Evolutionary conservation across 2,329 filamentous ascomycete genomes (phyloP), one percentile per base, ranked within the genome.

Genomic region (Fusarium caatingaense): DNA sequence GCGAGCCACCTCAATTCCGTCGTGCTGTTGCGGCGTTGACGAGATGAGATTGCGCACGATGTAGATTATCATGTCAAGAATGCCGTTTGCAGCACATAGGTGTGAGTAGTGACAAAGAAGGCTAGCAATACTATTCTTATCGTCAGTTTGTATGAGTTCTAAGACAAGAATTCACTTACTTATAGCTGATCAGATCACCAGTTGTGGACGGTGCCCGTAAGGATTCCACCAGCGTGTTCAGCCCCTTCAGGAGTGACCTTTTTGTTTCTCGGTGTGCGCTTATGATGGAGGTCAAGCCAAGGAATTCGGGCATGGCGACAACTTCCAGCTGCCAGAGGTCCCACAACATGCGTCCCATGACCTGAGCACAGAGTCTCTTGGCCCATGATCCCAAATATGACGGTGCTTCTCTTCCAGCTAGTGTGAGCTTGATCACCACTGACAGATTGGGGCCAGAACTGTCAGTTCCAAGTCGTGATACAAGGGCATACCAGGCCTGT

Each of bases 51-150:
- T 37, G 2, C 56, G 56, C 0, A 58, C 56, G 5, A 54, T 54
- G 9, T 50, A 58, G 1, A 58, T 10, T 11, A 58, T 34, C 10
- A 58, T 34, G 2, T 58, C 56, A 4, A 58, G 56, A 1, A 58
- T 49, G 2, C 56, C 56, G 10, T 58, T 58, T 1, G 32, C 56
- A 0, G 56, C 47, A 3, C 48, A 58, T 4, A 58, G 16, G n/a
- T 58, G 56, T 1, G 56, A 58, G 15, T 58, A 58, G 15, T 58
- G 56, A 7, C 56, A 58, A 12, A 58, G 56, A 12, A 58, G 56
- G n/a, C 56, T 58, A 0, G 56, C 20, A 3, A 58, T 58, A 3
- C 56, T 58, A 4, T 15, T 21, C 3, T 15, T 1, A 8, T 0
- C 18, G 37, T 58, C 0, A 58, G 10, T 21, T 16, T 5, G 0